Base-by-base conservation (phyloP, 2,329 filamentous ascomycete genomes). In the Byssochlamys sp. region DNA sequence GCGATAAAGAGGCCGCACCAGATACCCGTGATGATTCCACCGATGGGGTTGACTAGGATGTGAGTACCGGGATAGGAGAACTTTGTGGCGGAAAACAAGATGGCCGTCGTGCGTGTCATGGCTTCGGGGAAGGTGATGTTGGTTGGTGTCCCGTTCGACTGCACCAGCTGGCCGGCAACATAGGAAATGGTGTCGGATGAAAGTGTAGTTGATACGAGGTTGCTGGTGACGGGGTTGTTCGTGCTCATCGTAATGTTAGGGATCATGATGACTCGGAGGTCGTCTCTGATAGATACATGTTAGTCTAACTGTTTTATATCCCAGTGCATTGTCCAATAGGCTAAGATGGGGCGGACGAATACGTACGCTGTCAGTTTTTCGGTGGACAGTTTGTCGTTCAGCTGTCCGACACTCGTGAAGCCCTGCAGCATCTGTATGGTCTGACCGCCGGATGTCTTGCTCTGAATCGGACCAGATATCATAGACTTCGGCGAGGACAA, bases 181-280 rank as follows among this genome's bases (percentile, higher is more conserved):
- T 74, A 75, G 39, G 68, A 73, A n/a, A 70, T 65, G 9, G 66
- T 69, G 55, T 71, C 68, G 39, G 66, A 64, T n/a, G 68, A 66
- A 14, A 74, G 59, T 26, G 66, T 62, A n/a, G 69, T 68, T 7
- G 55, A 61, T 26, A 69, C 59, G 14, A 39, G 24, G 6, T 55
- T 57, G 11, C 58, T 51, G 7, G 60, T 56, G n/a, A 57, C 60
- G 26, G 56, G 62, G 25, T 61, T 60, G 4, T 58, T 63, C 12
- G 66, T 62, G 28, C 69, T 65, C 56, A 73, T 61, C 29, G 61
- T 65, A 52, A 73, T 71, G n/a, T 65, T 63, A 7, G 72, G 72
- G 9, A 69, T 64, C 57, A 75, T 64, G 33, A 74, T 59, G 14
- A 66, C 62, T 56, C 67, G 68, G 29, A 71, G 56, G 51, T 71